Base-by-base conservation (phyloP, 2,329 filamentous ascomycete genomes). In the Mariannaea elegans region DNA sequence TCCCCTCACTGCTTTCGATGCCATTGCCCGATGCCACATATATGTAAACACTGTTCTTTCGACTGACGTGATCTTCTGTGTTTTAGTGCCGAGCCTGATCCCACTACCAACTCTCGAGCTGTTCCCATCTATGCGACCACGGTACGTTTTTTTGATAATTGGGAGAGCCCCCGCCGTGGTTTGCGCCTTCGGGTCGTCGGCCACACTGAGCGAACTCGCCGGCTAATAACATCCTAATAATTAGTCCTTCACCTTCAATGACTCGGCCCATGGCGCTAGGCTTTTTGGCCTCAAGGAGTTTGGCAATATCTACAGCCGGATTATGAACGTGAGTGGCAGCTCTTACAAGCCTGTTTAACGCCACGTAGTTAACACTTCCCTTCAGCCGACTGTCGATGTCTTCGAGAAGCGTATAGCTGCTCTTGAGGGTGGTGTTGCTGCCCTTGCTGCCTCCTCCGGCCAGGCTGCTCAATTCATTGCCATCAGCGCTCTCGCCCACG, bases 391-490 rank as follows among this genome's bases (percentile, higher is more conserved):
- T 0, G 90, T 94, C 68, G 94, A 96, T 77, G 94, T 98, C 24
- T 94, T 99, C 65, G 95, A 99, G 81, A 96, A 97, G 82, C 89
- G 94, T 62, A 91, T 97, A 49, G 94, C 94, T n/a, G 94, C 94
- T 13, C 87, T 98, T 4, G 95, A 99, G 79, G 94, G 94, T 29
- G 95, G 95, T 71, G 88, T 92, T 29, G 94, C 91, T 14, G 94
- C 93, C 42, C 86, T 97, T 24, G 94, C 93, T 6, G 86, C 93
- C 39, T 84, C 93, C 0, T 97, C 93, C 1, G 94, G 94, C 57
- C 93, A 97, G 78, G 87, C 92, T 3, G 94, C 94, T 2, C 94
- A 97, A 75, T 97, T 97, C 82, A 94, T 97, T 83, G 83, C 93
- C 56, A 89, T 97, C 71, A 84, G 87, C 21, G 89, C 93, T 7